Conservation (phyloP, 116 monocot species). For the Dioscorea cayenensis region DNA sequence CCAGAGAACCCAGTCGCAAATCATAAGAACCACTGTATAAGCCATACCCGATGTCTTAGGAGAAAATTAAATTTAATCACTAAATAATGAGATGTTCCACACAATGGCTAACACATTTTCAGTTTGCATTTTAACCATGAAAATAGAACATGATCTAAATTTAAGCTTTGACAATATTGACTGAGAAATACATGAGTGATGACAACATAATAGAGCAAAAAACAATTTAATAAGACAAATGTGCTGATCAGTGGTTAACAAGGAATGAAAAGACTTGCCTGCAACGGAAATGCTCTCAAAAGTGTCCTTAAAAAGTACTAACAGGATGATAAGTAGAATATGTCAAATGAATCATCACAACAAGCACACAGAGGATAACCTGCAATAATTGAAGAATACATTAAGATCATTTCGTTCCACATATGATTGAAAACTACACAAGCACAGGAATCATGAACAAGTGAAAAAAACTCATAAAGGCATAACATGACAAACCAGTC, state of each 20-base stretch:
- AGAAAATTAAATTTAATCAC: too few species aligned
- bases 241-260: not conserved
- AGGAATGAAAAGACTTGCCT: conserved; percentile 32
- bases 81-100: too few species aligned
- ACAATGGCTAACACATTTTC: too few species aligned
- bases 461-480: not conserved
- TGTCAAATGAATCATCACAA: conserved; percentile 88
- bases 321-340: conserved; percentile 90
- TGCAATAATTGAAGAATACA: conserved; percentile 29
- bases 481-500: not conserved
- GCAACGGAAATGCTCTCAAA: conserved; percentile 87
- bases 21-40: too few species aligned
- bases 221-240: not conserved
- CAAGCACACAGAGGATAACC: conserved; percentile 81
- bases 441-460: not conserved
- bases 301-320: conserved; percentile 86
- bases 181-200: too few species aligned
- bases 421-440: not conserved
- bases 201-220: too few species aligned
- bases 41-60: too few species aligned
- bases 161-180: too few species aligned
- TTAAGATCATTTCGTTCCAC: not conserved
- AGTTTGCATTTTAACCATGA: too few species aligned
- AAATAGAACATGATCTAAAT: too few species aligned
- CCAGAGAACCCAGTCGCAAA: too few species aligned